A percentile compares a stretch with the other conserved stretches of the same genome.
Evolutionary conservation across 2,329 filamentous ascomycete genomes (phyloP).

Genomic region (Xylaria sp.): DNA sequence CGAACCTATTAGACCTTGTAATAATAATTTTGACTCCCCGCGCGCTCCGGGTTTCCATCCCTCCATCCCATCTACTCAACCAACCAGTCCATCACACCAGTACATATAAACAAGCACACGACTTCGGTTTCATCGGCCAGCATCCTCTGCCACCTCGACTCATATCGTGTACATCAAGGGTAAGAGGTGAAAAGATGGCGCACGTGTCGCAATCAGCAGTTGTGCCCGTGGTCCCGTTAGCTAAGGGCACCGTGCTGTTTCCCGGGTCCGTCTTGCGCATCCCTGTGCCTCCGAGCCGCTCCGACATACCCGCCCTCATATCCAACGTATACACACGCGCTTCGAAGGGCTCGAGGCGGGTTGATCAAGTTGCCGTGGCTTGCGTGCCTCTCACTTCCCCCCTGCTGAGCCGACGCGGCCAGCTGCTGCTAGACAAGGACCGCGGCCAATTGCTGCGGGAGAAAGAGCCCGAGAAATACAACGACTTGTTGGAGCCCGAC

Average conservation of each 20-base stretch:
- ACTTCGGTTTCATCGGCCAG: not conserved
- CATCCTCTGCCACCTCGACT: not conserved
- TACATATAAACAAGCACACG: slow-evolving; percentile 9
- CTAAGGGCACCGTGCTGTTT: slow-evolving; percentile 82
- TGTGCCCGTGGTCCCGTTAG: slow-evolving; percentile 84
- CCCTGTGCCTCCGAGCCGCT: slow-evolving; percentile 79
- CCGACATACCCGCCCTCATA: slow-evolving; percentile 89
- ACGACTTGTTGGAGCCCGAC: slow-evolving; percentile 62
- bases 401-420: slow-evolving; percentile 77
- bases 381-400: slow-evolving; percentile 88
- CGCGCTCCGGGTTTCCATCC: not conserved
- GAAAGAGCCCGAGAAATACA: slow-evolving; percentile 66
- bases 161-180: not conserved
- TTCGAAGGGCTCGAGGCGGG: slow-evolving; percentile 71
- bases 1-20: slow-evolving; percentile 20
- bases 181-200: slow-evolving; percentile 45
- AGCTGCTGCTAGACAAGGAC: slow-evolving; percentile 76
- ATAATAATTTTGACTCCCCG: slow-evolving; percentile 23
- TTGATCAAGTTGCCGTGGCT: slow-evolving; percentile 79
- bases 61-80: not conserved
- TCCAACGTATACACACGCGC: slow-evolving; percentile 85
- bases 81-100: not conserved
- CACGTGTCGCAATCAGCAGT: slow-evolving; percentile 53
- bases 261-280: slow-evolving; percentile 89
- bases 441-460: slow-evolving; percentile 82